Evolutionary conservation across 768 basidiomycete genomes (phyloP), one percentile per base, ranked within the genome.

Genomic region (Boletus insuetus): DNA sequence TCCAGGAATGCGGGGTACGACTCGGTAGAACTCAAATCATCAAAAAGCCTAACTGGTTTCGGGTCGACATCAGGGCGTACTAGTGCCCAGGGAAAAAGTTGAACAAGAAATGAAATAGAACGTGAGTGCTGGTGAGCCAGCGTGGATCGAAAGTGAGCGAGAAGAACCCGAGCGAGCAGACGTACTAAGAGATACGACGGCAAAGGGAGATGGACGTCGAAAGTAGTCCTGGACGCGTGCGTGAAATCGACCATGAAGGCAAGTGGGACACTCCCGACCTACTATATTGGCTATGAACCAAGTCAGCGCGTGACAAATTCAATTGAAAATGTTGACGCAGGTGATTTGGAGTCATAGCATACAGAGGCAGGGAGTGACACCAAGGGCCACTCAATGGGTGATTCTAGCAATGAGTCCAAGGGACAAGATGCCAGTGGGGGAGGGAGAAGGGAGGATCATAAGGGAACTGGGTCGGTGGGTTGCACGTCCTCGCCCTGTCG

Each of bases 261-360:
- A 29, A 24, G 58, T 61, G 59, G 68, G 75, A 76, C 78, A 69
- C 78, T 72, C 75, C 64, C 51, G 31, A 1, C 31, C 73, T 74
- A 77, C 77, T 77, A 79, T 79, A 75, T 78, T 74, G 78, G 75
- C 80, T 81, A 82, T 82, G 81, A 82, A 82, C 79, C 81, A 72
- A 79, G 66, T 64, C 67, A 69, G 32, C 46, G 63, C 63, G 29
- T 64, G 61, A 60, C 69, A 63, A 59, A 61, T 73, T 73, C 73
- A 58, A 74, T 2, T 58, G 70, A 73, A 71, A 56, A 55, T 62
- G 68, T 65, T 55, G 59, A 61, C 49, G 59, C 61, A 50, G 42
- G 48, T 62, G 64, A 63, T 60, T 76, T 68, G 76, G 77, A 64
- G 66, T 75, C 75, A 73, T 69, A 72, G 73, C 44, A 73, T 55